phyloP scores from a whole-genome alignment of 2,329 filamentous ascomycete genomes.

The Diplodia seriata region DNA sequence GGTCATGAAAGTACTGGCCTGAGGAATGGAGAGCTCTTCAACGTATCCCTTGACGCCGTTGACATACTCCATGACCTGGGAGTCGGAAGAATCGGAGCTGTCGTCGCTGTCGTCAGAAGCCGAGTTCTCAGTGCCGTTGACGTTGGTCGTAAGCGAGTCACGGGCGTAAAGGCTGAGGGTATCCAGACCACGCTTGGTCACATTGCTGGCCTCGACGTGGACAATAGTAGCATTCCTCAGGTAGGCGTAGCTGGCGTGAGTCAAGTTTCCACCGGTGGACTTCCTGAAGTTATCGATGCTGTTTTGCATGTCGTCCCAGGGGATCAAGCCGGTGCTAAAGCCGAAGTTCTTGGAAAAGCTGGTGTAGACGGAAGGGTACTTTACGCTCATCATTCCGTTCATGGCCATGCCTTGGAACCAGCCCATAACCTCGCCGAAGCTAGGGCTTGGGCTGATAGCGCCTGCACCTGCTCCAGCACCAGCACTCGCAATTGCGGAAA shows the following conservation, averaged over 20 bases:
- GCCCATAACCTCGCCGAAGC: slow-evolving; percentile 82
- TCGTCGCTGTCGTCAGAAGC: slow-evolving; percentile 37
- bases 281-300: slow-evolving; percentile 84
- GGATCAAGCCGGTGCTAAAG: slow-evolving; percentile 84
- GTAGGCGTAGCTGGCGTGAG: slow-evolving; percentile 75
- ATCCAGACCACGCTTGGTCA: slow-evolving; percentile 62
- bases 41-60: slow-evolving; percentile 81
- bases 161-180: slow-evolving; percentile 39
- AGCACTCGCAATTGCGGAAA: slow-evolving; percentile 68
- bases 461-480: slow-evolving; percentile 60
- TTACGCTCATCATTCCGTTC: slow-evolving; percentile 94
- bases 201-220: slow-evolving; percentile 62
- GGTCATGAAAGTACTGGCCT: slow-evolving; percentile 95
- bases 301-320: slow-evolving; percentile 79
- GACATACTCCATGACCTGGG: slow-evolving; percentile 62
- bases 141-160: slow-evolving; percentile 47
- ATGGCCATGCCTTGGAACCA: slow-evolving; percentile 95
- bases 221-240: slow-evolving; percentile 79
- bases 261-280: slow-evolving; percentile 85
- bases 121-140: slow-evolving; percentile 46
- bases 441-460: slow-evolving; percentile 72
- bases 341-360: slow-evolving; percentile 93
- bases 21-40: slow-evolving; percentile 83
- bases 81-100: neutral
- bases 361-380: slow-evolving; percentile 84